Evolutionary conservation across 2,329 filamentous ascomycete genomes (phyloP).

Genomic region (Colletotrichum spinosum): DNA sequence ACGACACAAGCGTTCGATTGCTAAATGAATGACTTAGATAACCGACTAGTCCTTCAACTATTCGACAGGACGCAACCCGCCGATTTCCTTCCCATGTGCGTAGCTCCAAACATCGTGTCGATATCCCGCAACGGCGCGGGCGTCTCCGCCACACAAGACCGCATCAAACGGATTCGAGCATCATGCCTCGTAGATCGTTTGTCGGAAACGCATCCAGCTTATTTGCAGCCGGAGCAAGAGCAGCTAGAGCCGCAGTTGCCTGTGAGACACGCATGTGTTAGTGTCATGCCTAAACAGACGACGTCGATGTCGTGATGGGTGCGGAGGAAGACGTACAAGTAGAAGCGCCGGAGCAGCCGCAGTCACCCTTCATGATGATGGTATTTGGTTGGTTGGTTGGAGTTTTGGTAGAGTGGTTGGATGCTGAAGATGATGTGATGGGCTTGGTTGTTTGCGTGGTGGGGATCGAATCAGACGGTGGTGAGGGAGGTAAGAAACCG

Average conservation of each 20-base stretch:
- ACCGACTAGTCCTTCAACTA: conserved; percentile 6
- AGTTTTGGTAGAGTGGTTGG: conserved; percentile 14
- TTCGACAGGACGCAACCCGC: conserved; percentile 11
- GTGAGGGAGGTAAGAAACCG: conserved; percentile 15
- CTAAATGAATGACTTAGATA: conserved; percentile 30
- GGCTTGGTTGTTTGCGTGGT: conserved; percentile 22
- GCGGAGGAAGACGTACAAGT: conserved; percentile 31
- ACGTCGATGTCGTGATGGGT: background rate
- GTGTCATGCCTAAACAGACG: conserved; percentile 1
- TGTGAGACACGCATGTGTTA: conserved; percentile 21
- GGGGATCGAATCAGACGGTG: background rate
- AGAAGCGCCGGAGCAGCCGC: conserved; percentile 41
- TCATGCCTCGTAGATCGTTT: conserved; percentile 13
- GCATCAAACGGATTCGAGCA: conserved; percentile 3
- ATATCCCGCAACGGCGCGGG: background rate
- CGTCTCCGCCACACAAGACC: background rate
- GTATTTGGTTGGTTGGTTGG: conserved; percentile 27
- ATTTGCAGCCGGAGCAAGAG: conserved; percentile 35
- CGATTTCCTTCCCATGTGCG: conserved; percentile 4
- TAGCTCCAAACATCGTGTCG: background rate
- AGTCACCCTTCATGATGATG: conserved; percentile 42
- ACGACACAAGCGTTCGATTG: conserved; percentile 23
- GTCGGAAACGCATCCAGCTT: background rate
- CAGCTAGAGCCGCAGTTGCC: conserved; percentile 40
- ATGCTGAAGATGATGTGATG: conserved; percentile 27